Evolutionary conservation across 202 grass and related monocot species (phyloP), one percentile per base, ranked within the genome.

Genomic region (Hordeum pubiflorum): DNA sequence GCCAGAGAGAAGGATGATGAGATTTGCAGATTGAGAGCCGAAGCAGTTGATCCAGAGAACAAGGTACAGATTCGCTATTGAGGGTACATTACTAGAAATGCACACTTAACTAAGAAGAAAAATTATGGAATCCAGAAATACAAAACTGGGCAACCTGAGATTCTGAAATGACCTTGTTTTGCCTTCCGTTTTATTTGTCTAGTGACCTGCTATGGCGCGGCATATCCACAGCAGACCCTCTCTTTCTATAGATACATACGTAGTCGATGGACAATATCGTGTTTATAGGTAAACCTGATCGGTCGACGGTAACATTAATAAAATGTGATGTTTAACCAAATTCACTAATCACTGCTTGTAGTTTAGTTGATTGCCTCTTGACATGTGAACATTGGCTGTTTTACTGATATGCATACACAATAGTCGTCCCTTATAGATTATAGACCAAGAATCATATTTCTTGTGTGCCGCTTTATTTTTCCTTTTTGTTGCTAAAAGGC

Each of bases 31-130:
- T 63, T 86, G 22, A 77, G 57, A 62, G 72, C 26, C 43, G 82
- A 90, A 69, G 72, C 58, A 14, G n/a, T 69, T 71, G 33, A 20
- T 37, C 14, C 69, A 20, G 84, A 81, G 80, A 72, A 78, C 54
- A 88, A 77, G 34, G 64, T 65, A 59, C 34, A 41, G 22, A 14
- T 70, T 37, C 69, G 11, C 57, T 40, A 76, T 93, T 78, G 41
- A 88, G 62, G 54, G 46, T 76, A 68, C 75, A 52, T 46, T 88
- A 22, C 27, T 82, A 14, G 23, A 84, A 60, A 40, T 88, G 76
- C 31, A 7, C 36, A 82, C 32, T 66, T 86, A 55, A 24, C 61
- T 23, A 90, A 91, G 31, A 90, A 91, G 31, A 93, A 84, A 71
- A 67, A 86, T 46, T 34, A 36, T 41, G 58, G 52, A 75, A 84